These are phyloP conservation scores for Paraconiothyrium sp. DNA, from an alignment of 2,329 filamentous ascomycete genomes.

Conservation along the genomic window DNA sequence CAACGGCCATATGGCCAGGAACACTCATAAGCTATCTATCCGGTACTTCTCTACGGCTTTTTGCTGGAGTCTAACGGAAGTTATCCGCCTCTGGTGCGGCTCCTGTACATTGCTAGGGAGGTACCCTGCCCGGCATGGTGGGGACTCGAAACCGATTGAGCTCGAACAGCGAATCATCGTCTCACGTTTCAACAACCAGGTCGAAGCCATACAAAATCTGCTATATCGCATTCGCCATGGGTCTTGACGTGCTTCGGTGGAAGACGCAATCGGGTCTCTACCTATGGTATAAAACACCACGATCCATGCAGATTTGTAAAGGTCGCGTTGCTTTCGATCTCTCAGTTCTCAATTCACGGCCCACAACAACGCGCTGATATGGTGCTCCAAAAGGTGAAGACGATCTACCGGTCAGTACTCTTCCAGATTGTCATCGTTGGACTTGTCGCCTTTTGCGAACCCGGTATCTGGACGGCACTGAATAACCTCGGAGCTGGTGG, in stretches of 20 bases:
- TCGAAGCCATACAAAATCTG: neutral
- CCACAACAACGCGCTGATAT: neutral
- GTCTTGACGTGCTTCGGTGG: constrained; percentile 3
- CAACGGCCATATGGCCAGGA: neutral
- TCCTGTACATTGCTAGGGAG: neutral
- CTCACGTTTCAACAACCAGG: neutral
- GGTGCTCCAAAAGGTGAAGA: neutral
- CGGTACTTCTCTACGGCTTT: neutral
- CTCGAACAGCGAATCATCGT: neutral
- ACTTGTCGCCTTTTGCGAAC: constrained; percentile 56
- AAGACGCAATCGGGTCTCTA: neutral
- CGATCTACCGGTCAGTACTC: constrained; percentile 55
- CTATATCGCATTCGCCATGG: neutral
- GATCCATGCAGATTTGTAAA: neutral
- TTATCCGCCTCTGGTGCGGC: neutral
- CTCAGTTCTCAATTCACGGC: neutral
- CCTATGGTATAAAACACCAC: neutral
- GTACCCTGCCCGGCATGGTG: neutral
- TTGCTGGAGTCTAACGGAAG: neutral
- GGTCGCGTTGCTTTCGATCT: neutral
- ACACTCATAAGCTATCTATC: neutral
- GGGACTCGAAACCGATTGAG: neutral
- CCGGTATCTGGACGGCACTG: constrained; percentile 60
- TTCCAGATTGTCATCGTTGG: constrained; percentile 60
- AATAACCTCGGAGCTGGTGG: constrained; percentile 35